A percentile compares a stretch with the other conserved stretches of the same genome.
Evolutionary conservation across 2,329 filamentous ascomycete species (phyloP).

Genomic region (Incumbomyces delicatus): DNA sequence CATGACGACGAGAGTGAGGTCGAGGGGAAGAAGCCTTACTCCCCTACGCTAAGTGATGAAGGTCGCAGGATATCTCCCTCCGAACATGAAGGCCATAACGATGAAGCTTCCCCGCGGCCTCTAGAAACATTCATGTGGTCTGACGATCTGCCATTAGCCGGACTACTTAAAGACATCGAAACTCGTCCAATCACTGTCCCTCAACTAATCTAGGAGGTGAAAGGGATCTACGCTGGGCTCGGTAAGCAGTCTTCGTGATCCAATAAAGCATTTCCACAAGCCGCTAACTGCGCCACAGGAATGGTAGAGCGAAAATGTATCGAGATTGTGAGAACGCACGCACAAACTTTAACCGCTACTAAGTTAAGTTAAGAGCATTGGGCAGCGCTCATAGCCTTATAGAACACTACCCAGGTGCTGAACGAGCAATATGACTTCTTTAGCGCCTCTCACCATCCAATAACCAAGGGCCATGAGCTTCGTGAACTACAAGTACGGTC

Average conservation of each 20-base stretch:
- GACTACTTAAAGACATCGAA: slow-evolving; percentile 42
- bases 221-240: slow-evolving; percentile 42
- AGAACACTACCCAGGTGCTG: slow-evolving; percentile 67
- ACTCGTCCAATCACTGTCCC: slow-evolving; percentile 64
- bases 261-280: slow-evolving; percentile 32
- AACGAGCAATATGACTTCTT: slow-evolving; percentile 84
- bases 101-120: no score
- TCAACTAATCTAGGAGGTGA: slow-evolving; percentile 70
- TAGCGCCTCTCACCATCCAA: slow-evolving; percentile 72
- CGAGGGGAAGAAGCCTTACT: no score
- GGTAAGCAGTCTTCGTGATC: no score
- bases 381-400: slow-evolving; percentile 72
- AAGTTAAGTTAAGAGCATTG: slow-evolving; percentile 58
- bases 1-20: no score
- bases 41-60: no score
- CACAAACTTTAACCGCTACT: slow-evolving; percentile 46
- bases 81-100: no score
- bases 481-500: slow-evolving; percentile 63
- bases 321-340: slow-evolving; percentile 61
- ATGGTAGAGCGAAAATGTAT: slow-evolving; percentile 86
- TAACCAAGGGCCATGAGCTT: slow-evolving; percentile 57
- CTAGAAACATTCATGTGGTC: no score
- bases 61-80: no score
- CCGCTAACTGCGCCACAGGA: slow-evolving; percentile 56
- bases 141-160: background rate